Base-by-base conservation (phyloP, 257 asterid genomes). In the Solanum piurae region DNA sequence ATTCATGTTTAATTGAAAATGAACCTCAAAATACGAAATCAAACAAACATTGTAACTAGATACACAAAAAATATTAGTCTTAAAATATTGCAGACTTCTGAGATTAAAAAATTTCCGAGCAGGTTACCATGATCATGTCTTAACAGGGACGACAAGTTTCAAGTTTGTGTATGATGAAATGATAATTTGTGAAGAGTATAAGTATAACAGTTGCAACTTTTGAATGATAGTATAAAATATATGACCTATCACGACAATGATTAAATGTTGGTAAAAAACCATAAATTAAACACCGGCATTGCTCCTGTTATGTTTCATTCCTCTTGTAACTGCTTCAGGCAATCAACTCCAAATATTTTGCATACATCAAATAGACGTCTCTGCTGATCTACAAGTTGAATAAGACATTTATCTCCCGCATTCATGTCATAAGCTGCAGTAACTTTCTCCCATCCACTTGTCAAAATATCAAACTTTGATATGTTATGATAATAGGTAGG, bases 391-490 rank as follows among this genome's bases (percentile, higher is more conserved):
- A 58, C 83, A 37, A 49, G 29, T 60, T n/a, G 40, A 21, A 90
- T n/a, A 64, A 12, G 55, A 77, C 87, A 90, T 0, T 36, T 20
- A 49, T 90, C 92, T 83, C 85, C 90, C 36, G 58, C 14, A 18
- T 37, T 72, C 31, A 86, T 27, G 10, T 38, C 49, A 55, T 86
- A 60, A 27, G 68, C 16, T 46, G 52, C 60, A 52, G 71, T 83
- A 34, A 90, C 12, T 40, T 8, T 0, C 2, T 83, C 42, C 89
- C 89, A 90, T 7, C 83, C 25, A 37, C 58, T 18, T 25, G 21
- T 12, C 60, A 88, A 64, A 86, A 52, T 34, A 23, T 86, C 25
- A 29, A 46, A 5, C n/a, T 68, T 88, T 25, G 66, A 25, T 76
- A 25, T 72, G 16, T 44, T 12, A 9, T 62, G 21, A 71, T 88